Conservation (phyloP, 306 rosid genomes). For the Citrullus mucosospermus region DNA sequence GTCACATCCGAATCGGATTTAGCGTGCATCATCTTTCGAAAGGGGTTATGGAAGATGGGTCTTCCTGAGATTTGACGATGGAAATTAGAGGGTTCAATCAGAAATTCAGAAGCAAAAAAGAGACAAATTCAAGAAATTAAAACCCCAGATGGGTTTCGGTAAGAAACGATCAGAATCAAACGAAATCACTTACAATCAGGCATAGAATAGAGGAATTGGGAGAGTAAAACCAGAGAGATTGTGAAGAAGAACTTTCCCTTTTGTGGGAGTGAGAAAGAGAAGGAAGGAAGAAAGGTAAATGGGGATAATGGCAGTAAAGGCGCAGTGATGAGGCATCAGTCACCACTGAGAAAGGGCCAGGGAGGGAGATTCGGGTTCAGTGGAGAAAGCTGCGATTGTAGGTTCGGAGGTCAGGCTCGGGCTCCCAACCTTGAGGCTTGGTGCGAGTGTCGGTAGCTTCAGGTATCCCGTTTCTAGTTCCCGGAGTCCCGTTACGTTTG, state of each 20-base stretch:
- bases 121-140: neutral
- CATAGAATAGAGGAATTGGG: neutral
- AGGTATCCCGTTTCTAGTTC: neutral
- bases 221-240: neutral
- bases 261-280: neutral
- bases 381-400: conserved; percentile 1
- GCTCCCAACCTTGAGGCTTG: conserved; percentile 8
- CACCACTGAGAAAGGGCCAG: neutral
- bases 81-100: neutral
- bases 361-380: conserved; percentile 12
- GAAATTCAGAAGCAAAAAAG: neutral
- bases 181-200: neutral
- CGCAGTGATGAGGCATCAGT: neutral
- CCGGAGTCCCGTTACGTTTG: conserved; percentile 1
- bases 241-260: neutral
- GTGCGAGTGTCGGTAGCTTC: conserved; percentile 18
- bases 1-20: conserved; percentile 71
- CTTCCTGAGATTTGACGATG: neutral
- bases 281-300: neutral
- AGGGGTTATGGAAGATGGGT: neutral
- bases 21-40: conserved; percentile 35
- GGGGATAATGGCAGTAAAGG: neutral
- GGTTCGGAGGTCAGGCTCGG: conserved; percentile 8
- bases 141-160: neutral
- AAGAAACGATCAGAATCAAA: neutral